Conservation (phyloP, 73 alveolate species). For the Paramecium primaurelia region DNA sequence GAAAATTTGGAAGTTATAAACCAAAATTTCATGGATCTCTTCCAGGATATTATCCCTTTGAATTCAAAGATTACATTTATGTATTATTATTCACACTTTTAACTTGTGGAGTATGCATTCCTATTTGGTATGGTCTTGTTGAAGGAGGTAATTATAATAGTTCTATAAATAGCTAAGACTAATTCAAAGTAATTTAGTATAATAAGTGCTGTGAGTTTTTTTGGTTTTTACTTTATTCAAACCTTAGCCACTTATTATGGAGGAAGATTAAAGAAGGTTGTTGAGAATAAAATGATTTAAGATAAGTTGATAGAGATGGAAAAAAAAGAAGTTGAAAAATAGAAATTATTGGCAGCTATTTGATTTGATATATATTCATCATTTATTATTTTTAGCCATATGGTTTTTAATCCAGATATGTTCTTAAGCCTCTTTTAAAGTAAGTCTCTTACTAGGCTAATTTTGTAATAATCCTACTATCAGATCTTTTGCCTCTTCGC, state of each 20-base stretch:
- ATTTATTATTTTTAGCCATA: not conserved
- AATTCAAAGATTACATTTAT: not conserved
- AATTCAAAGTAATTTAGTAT: not conserved
- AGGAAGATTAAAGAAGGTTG: not conserved
- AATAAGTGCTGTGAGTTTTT: not conserved
- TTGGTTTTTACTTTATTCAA: not conserved
- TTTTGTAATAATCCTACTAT: not conserved
- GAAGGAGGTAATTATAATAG: not conserved
- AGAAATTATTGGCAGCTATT: constrained; percentile 3
- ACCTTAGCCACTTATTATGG: not conserved
- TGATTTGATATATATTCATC: constrained; percentile 3
- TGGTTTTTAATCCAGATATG: not conserved
- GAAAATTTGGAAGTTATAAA: constrained; percentile 17
- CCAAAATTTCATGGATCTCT: constrained; percentile 9
- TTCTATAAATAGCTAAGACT: not conserved
- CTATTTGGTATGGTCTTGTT: constrained; percentile 6
- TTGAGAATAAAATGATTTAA: constrained; percentile 11
- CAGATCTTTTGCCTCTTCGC: constrained; percentile 11
- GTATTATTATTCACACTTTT: not conserved
- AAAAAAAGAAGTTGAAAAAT: not conserved
- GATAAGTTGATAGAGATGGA: constrained; percentile 18
- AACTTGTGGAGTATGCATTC: not conserved
- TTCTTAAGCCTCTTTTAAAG: not conserved
- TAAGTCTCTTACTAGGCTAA: not conserved
- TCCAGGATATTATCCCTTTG: constrained; percentile 40